These are phyloP conservation scores for Carex cristatella DNA, from an alignment of 176 grass and related monocot species.

Conservation along the genomic window DNA sequence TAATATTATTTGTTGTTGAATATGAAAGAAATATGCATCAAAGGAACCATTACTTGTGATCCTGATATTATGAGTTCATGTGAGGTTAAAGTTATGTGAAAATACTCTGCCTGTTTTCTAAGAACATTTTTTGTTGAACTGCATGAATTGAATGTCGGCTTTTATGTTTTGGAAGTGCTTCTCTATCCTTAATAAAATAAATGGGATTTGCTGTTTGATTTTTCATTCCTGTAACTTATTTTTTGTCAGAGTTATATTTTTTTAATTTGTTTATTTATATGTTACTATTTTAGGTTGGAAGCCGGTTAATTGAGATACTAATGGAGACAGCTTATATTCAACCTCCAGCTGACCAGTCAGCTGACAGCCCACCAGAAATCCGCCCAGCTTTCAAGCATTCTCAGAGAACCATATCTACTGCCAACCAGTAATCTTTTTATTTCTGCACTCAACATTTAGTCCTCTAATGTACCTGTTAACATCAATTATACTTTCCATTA, in stretches of 20 bases:
- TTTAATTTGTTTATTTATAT: slow-evolving; percentile 7
- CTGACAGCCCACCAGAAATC: slow-evolving; percentile 81
- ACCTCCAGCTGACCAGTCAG: slow-evolving; percentile 64
- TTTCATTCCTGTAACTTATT: not conserved
- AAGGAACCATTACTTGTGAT: not conserved
- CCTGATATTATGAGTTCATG: not conserved
- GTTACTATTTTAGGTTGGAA: slow-evolving; percentile 68
- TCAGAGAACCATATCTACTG: slow-evolving; percentile 33
- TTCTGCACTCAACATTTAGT: not conserved
- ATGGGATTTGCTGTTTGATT: not conserved
- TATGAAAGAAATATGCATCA: not conserved
- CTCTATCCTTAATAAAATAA: not conserved
- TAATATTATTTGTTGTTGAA: not conserved
- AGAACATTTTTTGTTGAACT: not conserved
- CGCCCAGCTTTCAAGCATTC: slow-evolving; percentile 84
- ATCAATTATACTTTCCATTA: not conserved
- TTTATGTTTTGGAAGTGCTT: not conserved
- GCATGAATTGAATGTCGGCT: not conserved
- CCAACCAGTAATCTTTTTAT: slow-evolving; percentile 44
- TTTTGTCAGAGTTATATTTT: not conserved
- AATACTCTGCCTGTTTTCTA: not conserved
- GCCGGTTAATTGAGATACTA: slow-evolving; percentile 87
- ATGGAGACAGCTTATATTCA: slow-evolving; percentile 92
- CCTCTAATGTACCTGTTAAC: not conserved
- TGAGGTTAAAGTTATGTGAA: not conserved